Evolutionary conservation across 2,329 filamentous ascomycete species (phyloP).

Genomic region (Domatiomyces catenatus): DNA sequence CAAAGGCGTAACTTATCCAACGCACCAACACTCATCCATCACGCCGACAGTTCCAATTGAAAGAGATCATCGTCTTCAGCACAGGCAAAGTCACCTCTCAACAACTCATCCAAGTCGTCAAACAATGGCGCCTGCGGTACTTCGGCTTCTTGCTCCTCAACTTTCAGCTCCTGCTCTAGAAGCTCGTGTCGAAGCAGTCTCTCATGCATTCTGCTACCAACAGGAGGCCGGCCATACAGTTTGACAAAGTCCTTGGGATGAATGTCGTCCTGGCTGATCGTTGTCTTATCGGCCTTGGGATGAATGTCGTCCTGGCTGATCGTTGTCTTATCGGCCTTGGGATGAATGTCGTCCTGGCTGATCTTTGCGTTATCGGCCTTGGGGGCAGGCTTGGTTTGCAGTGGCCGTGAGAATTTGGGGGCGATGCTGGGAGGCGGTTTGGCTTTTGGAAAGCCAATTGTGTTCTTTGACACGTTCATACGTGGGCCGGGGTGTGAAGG

Average conservation of each 20-base stretch:
- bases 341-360: slow-evolving; percentile 20
- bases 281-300: slow-evolving; percentile 17
- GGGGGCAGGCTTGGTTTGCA: slow-evolving; percentile 18
- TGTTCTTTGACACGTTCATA: slow-evolving; percentile 57
- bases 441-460: slow-evolving; percentile 72
- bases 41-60: slow-evolving; percentile 13
- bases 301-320: slow-evolving; percentile 20
- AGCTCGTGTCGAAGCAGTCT: slow-evolving; percentile 26
- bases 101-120: slow-evolving; percentile 13
- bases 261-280: slow-evolving; percentile 18
- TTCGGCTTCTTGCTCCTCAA: slow-evolving; percentile 15
- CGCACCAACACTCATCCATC: background rate
- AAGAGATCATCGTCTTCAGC: slow-evolving; percentile 14
- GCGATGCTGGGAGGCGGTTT: slow-evolving; percentile 36
- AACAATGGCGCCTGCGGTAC: slow-evolving; percentile 18
- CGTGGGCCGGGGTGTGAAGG: slow-evolving; percentile 44
- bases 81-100: slow-evolving; percentile 17
- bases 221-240: slow-evolving; percentile 27
- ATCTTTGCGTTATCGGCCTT: slow-evolving; percentile 16
- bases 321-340: slow-evolving; percentile 18
- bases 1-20: background rate
- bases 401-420: slow-evolving; percentile 5
- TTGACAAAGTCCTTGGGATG: slow-evolving; percentile 29
- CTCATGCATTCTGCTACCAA: slow-evolving; percentile 30
- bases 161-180: slow-evolving; percentile 21